Conservation (phyloP, 1,284 basidiomycete genomes). For the Sanghuangporus sanghuang region DNA sequence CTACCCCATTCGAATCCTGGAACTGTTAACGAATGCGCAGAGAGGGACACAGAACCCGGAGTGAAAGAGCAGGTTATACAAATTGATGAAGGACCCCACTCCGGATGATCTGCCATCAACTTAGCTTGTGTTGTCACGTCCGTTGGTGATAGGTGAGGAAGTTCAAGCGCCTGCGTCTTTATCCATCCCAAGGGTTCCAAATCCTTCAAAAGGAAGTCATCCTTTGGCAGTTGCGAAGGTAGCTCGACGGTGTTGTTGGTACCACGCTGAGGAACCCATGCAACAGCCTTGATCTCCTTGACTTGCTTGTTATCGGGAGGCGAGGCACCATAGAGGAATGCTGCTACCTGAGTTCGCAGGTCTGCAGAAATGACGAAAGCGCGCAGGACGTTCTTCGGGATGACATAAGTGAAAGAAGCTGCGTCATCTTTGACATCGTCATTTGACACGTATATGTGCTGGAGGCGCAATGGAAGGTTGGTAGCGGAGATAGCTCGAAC, state of each 20-base stretch:
- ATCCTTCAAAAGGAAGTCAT: constrained; percentile 92
- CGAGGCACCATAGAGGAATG: constrained; percentile 88
- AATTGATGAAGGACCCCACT: constrained; percentile 92
- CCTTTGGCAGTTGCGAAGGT: constrained; percentile 81
- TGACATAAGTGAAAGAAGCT: constrained; percentile 88
- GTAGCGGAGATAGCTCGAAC: constrained; percentile 95
- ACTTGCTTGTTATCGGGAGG: constrained; percentile 97
- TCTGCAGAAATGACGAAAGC: constrained; percentile 94
- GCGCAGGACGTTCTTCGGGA: constrained; percentile 96
- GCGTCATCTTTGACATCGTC: constrained; percentile 99
- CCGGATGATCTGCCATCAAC: constrained; percentile 93
- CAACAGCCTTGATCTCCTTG: constrained; percentile 97
- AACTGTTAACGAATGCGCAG: constrained; percentile 86
- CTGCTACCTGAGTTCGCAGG: constrained; percentile 94
- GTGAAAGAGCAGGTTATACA: constrained; percentile 96
- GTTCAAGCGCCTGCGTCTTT: constrained; percentile 92
- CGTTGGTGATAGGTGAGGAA: constrained; percentile 87
- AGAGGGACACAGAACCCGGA: constrained; percentile 93
- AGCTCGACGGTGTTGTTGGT: constrained; percentile 92
- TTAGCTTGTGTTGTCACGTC: constrained; percentile 97
- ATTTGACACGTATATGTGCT: constrained; percentile 98
- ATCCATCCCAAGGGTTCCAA: constrained; percentile 97
- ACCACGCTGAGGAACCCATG: constrained; percentile 94
- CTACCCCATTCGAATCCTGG: constrained; percentile 98
- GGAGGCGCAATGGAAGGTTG: constrained; percentile 91